Base-by-base conservation (phyloP, 2,329 filamentous ascomycete genomes). In the Fusarium equiseti region DNA sequence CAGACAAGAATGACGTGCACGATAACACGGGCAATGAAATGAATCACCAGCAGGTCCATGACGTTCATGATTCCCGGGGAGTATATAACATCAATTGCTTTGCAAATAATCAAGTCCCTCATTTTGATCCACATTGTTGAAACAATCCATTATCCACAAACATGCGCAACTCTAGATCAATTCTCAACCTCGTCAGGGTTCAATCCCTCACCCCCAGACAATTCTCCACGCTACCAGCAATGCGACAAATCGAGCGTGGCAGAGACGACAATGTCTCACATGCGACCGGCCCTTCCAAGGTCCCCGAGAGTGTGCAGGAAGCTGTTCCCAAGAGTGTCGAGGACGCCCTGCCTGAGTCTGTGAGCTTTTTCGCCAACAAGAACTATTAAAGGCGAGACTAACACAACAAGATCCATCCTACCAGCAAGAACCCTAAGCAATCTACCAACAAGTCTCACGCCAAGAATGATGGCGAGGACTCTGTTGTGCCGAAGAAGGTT, bases 401-500 rank as follows among this genome's bases (percentile, higher is more conserved):
- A 70, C 8, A 10, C 18, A 10, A 8, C 22, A 8, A 75, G 65
- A 18, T 75, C 11, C 73, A 74, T 5, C 71, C 71, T 8, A 75
- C 71, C 4, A 61, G 44, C 0, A 46, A 59, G 2, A 50, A 68
- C 7, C 53, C 60, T 8, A 65, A 72, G 2, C 64, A 75, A 31
- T 73, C 70, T 0, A 73, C 66, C 22, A 70, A 64, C 10, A 64
- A 70, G 24, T 61, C 73, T 0, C 73, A 76, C 6, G 66, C 73
- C 10, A 73, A 75, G 52, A 63, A 58, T 3, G 71, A 65, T 7
- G 69, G 70, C 2, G 38, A 63, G 7, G 73, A 69, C 7, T 76
- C 71, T 2, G 61, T 75, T 3, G 68, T 76, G 6, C 74, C 73
- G 3, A 53, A 74, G 51, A 74, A 74, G 43, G 10, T 75, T 1